phyloP scores from a whole-genome alignment of 371 early-diverging fungal genomes.

The Rhizopus sp. region DNA sequence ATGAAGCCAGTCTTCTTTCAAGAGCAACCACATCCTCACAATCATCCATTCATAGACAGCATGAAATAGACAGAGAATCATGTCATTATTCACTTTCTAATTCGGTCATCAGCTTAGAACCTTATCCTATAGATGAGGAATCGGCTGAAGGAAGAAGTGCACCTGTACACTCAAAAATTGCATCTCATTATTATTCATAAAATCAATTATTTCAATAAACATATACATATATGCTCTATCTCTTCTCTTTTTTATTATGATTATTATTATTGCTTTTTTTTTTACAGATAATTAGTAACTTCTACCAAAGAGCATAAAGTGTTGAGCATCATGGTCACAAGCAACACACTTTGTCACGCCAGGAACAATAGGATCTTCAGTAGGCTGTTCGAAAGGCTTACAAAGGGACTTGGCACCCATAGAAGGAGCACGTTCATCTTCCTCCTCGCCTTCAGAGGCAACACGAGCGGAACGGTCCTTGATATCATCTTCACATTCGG shows the following conservation, averaged over 20 bases:
- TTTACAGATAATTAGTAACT: too few relatives aligned
- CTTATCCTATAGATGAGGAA: slow-evolving; percentile 4
- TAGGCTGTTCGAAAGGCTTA: slow-evolving; percentile 95
- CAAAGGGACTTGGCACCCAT: slow-evolving; percentile 99
- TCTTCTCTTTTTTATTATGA: not conserved
- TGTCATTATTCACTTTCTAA: slow-evolving; percentile 13
- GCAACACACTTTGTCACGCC: slow-evolving; percentile 84
- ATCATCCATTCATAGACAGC: not conserved
- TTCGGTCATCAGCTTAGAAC: slow-evolving; percentile 24
- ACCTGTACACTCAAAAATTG: slow-evolving; percentile 28
- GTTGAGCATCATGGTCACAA: slow-evolving; percentile 82
- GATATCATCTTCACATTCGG: slow-evolving; percentile 96
- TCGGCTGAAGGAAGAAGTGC: slow-evolving; percentile 22
- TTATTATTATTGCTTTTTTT: not conserved
- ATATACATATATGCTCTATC: not conserved
- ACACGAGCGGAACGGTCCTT: slow-evolving; percentile 87
- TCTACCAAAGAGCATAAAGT: too few relatives aligned
- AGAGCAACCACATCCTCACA: not conserved
- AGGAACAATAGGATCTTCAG: slow-evolving; percentile 71
- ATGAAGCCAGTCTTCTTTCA: slow-evolving; percentile 7
- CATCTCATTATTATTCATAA: slow-evolving; percentile 1
- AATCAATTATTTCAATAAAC: not conserved
- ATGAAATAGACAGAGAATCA: not conserved
- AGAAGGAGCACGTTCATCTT: slow-evolving; percentile 94
- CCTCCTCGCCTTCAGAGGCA: slow-evolving; percentile 71